Evolutionary conservation across 23 red algal genomes (phyloP), one percentile per base, ranked within the genome.

Genomic region (Gracilaria domingensis): DNA sequence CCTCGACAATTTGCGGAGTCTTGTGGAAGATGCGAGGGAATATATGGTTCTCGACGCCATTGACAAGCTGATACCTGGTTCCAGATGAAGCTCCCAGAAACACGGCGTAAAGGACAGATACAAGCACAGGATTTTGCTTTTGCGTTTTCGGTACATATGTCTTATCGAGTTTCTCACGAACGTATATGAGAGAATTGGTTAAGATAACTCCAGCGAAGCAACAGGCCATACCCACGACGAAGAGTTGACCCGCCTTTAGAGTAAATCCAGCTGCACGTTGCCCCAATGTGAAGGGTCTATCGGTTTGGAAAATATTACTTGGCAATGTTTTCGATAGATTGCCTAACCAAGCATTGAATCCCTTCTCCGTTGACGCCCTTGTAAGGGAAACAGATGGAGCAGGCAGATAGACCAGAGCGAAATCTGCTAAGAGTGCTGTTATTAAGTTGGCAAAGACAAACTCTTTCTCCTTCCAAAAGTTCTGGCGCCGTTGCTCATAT

Each of bases 371-470:
- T 16, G 32, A 56, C 8, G 81, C 82, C 18, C 30, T 55, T 8
- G 35, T 84, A 5, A 97, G 56, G 1, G 80, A 71, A 44, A 96
- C 91, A 29, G 88, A 91, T 49, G 97, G 97, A 35, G 97, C 97
- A 4, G 97, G 97, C 20, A 99, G 80, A 75, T 96, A 96, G 21
- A 94, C 91, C 34, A 99, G 93, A 1, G 93, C 97, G 69, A 99
- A 99, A 64, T 99, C 97, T 8, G 95, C 97, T 32, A 99, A 75
- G 45, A 99, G 80, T 16, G 97, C 97, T 45, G 88, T 99, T 23
- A 99, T 28, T 37, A 99, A 70, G 86, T 99, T 99, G 32, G 94
- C 94, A 64, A 96, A 95, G 30, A 99, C 97, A 90, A 99, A 99
- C 69, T 99, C 97, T 23, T 88, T 62, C 80, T 99, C 94, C 26